Conservation (phyloP, 495 filamentous ascomycete species). For the Evernia prunastri region DNA sequence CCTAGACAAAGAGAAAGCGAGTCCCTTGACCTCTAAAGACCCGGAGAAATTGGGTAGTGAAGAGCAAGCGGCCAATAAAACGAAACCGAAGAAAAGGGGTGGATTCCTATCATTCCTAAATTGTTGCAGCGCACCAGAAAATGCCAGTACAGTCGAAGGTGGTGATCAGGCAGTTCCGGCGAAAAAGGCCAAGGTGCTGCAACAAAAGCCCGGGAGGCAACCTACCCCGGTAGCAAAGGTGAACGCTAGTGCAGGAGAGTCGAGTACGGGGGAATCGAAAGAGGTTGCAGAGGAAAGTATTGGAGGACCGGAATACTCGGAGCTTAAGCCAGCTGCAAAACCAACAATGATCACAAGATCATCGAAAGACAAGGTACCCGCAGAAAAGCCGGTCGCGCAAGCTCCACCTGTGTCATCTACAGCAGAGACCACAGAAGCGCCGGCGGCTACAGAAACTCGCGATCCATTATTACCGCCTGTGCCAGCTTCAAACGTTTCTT, state of each 20-base stretch:
- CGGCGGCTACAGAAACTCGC: conserved; percentile 12
- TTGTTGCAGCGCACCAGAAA: conserved; percentile 68
- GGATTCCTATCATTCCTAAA: conserved; percentile 67
- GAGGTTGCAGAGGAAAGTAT: conserved; percentile 52
- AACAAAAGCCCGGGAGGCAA: conserved; percentile 49
- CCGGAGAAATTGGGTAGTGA: conserved; percentile 27
- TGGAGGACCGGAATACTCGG: conserved; percentile 33
- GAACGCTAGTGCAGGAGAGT: conserved; percentile 42
- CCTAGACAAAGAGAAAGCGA: conserved; percentile 41
- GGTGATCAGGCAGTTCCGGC: conserved; percentile 56
- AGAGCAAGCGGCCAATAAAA: conserved; percentile 26
- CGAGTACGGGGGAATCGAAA: conserved; percentile 51
- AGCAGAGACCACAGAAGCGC: conserved; percentile 16
- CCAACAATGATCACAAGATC: conserved; percentile 31
- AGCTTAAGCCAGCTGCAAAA: conserved; percentile 33
- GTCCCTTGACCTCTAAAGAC: conserved; percentile 29
- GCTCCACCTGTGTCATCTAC: conserved; percentile 1
- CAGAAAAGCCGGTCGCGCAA: conserved; percentile 16
- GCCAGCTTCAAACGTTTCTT: conserved; percentile 11
- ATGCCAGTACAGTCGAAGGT: conserved; percentile 54
- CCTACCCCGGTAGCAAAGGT: conserved; percentile 45
- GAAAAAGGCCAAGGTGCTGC: conserved; percentile 57
- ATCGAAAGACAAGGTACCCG: conserved; percentile 29
- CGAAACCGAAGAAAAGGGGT: conserved; percentile 57
- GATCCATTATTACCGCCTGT: conserved; percentile 25